Base-by-base conservation (phyloP, 2,329 filamentous ascomycete species). In the Trichoderma brevicompactum region DNA sequence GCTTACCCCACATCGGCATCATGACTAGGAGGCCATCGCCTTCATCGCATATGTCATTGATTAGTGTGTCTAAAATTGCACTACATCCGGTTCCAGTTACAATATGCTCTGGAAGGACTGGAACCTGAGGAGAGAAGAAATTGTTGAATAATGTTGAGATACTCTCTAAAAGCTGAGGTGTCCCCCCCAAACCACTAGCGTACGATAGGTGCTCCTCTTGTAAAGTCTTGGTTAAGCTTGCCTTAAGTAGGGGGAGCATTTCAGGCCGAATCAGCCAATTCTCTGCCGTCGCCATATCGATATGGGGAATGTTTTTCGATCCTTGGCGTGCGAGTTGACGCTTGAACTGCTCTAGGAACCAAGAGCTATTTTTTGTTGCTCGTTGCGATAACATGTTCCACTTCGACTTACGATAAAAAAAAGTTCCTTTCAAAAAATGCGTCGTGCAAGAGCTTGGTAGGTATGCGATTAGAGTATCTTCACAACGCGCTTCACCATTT, bases 181-280 rank as follows among this genome's bases (percentile, higher is more conserved):
- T 62, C 6, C 64, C 64, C 10, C 64, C 64, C n/a, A 65, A 17
- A 12, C 64, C 64, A 40, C 28, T 34, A 3, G 64, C 64, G 15
- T 65, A 65, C 13, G 64, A 65, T 2, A 65, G 23, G 40, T 65
- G 55, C 12, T 53, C 44, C 15, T 61, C 64, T n/a, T 44, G 8
- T 5, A 65, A 23, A 36, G n/a, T 19, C 9, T n/a, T 23, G 13
- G 15, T 17, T 46, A 28, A 49, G 28, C 54, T 65, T 23, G 17
- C 19, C 19, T 62, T 65, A n/a, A 65, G 17, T 12, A 65, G 49
- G 13, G 38, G 7, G 15, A 65, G 49, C 6, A 65, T 13, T 46
- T 65, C 56, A 3, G 55, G 64, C 5, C 64, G 56, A 19, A 65
- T 61, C 15, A 61, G 48, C 64, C 64, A 65, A 13, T 65, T 65